phyloP scores from a whole-genome alignment of 352 stramenopile genomes.

The Phytophthora hibernalis region DNA sequence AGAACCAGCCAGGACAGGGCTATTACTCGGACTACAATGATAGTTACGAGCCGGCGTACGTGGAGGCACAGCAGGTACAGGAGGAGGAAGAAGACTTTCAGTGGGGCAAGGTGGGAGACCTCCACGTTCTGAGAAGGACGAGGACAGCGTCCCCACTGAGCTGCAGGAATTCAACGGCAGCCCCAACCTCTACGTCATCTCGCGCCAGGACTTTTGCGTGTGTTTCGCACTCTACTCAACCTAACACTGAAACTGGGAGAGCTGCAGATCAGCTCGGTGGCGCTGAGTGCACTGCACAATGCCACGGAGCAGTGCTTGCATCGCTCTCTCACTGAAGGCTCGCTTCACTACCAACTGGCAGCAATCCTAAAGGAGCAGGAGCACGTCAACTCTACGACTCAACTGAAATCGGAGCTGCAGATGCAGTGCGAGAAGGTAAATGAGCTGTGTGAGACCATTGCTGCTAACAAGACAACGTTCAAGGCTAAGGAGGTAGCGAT shows the following conservation, averaged over 20 bases:
- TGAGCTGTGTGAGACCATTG: constrained; percentile 56
- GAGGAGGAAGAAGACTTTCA: constrained; percentile 61
- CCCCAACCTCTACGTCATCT: constrained; percentile 70
- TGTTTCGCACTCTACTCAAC: constrained; percentile 53
- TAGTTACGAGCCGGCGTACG: constrained; percentile 34
- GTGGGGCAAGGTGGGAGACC: constrained; percentile 49
- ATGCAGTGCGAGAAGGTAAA: constrained; percentile 71
- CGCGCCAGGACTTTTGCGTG: constrained; percentile 60
- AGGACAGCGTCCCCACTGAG: constrained; percentile 37
- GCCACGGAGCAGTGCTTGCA: constrained; percentile 76
- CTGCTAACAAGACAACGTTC: constrained; percentile 61
- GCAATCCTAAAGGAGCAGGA: constrained; percentile 65
- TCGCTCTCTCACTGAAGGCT: constrained; percentile 59
- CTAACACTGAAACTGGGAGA: constrained; percentile 44
- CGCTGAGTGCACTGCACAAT: constrained; percentile 82
- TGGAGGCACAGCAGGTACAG: constrained; percentile 25
- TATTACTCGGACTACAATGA: constrained; percentile 79
- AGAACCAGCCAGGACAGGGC: constrained; percentile 64
- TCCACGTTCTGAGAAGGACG: constrained; percentile 43
- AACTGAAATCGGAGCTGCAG: constrained; percentile 55
- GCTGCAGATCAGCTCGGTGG: constrained; percentile 68
- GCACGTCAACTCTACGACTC: constrained; percentile 27
- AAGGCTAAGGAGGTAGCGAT: constrained; percentile 75
- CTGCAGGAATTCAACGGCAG: constrained; percentile 36
- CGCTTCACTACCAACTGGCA: constrained; percentile 61